A percentile compares a stretch with the other conserved stretches of the same genome.
Conservation (phyloP, 768 basidiomycete genomes). For the Vararia minispora region DNA sequence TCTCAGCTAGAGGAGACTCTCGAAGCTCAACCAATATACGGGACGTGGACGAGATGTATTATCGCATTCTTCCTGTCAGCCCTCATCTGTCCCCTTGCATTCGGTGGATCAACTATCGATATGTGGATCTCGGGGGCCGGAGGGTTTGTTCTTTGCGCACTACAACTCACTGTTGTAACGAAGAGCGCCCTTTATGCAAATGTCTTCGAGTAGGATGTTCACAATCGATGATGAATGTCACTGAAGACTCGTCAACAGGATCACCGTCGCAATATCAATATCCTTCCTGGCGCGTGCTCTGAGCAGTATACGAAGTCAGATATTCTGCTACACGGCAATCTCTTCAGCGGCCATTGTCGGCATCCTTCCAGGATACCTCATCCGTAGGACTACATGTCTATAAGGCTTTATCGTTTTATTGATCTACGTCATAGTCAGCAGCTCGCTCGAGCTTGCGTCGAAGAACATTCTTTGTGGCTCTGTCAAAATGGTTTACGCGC, state of each 20-base stretch:
- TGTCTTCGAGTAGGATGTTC: slow-evolving; percentile 67
- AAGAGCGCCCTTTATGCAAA: slow-evolving; percentile 77
- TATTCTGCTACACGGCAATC: slow-evolving; percentile 86
- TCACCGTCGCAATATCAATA: slow-evolving; percentile 68
- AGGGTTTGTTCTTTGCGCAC: slow-evolving; percentile 53
- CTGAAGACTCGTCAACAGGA: slow-evolving; percentile 31
- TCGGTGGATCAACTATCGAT: slow-evolving; percentile 75
- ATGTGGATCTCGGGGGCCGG: slow-evolving; percentile 67
- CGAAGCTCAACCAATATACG: slow-evolving; percentile 51
- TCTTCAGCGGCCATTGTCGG: slow-evolving; percentile 79
- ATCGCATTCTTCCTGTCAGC: slow-evolving; percentile 62
- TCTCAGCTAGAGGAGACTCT: slow-evolving; percentile 53
- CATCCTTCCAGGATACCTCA: slow-evolving; percentile 80
- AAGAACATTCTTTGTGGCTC: slow-evolving; percentile 75
- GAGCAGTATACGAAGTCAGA: slow-evolving; percentile 58
- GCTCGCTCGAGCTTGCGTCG: slow-evolving; percentile 71
- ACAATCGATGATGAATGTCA: not conserved
- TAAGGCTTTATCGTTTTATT: not conserved
- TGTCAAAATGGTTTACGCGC: slow-evolving; percentile 76
- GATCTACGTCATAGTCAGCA: slow-evolving; percentile 41
- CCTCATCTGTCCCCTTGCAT: slow-evolving; percentile 74
- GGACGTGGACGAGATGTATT: slow-evolving; percentile 45
- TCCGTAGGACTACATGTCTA: slow-evolving; percentile 34
- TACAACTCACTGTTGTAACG: slow-evolving; percentile 61
- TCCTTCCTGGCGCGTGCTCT: slow-evolving; percentile 74